Base-by-base conservation (phyloP, 768 basidiomycete species). In the Mycena galericulata region DNA sequence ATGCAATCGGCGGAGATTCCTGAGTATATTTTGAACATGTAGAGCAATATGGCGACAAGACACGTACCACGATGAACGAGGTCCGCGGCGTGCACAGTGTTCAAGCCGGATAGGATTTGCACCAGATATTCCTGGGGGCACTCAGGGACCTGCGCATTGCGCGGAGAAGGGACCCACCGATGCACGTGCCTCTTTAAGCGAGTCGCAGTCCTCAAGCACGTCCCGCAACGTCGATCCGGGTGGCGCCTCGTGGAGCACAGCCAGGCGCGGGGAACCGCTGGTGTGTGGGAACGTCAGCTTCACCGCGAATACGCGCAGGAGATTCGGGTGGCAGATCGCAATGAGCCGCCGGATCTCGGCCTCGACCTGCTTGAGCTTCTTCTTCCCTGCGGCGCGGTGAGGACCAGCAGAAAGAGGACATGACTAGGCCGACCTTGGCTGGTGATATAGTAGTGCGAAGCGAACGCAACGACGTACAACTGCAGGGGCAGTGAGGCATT, bases 161-260 rank as follows among this genome's bases (percentile, higher is more conserved):
- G 7, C 7, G 14, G 7, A n/a, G 32, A 32, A 15, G 53, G 58
- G 20, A 75, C 88, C 58, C 70, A 94, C 93, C 43, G 86, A 84
- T 20, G 90, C 91, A 27, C 92, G 84, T 40, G 90, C 89, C 75
- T 93, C 89, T 53, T 89, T 86, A n/a, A 96, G 79, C n/a, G 82
- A 84, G 34, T 92, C 90, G 57, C 88, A 90, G 72, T 94, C 91
- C 68, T 91, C 88, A n/a, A 96, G 80, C 7, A 96, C 86, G 65
- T 94, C 92, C 46, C 88, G 83, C 30, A 96, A 76, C 0, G 88
- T 90, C 64, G 92, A 79, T 0, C 88, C 77, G 0, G 93, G 92
- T 0, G 85, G 82, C 74, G 92, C 87, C 73, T 96, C 94, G n/a
- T 85, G 88, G 26, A 96, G 82, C 7, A 96, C 85, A 32, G 86